Evolutionary conservation across 805 yeast species (phyloP), one percentile per base, ranked within the genome.

Genomic region (Maudiozyma barnettii): DNA sequence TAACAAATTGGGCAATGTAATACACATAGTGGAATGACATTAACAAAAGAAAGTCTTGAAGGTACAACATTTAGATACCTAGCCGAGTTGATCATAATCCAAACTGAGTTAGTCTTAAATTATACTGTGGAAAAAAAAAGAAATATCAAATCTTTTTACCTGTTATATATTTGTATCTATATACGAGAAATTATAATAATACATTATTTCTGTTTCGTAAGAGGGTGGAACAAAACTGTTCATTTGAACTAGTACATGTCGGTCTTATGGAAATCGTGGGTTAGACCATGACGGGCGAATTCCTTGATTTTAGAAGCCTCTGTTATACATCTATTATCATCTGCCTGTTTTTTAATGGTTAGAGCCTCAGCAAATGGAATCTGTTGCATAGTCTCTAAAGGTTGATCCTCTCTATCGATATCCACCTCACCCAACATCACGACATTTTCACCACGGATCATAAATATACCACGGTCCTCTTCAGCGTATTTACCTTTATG

Each of bases 391-490:
- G 68, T 65, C 38, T 72, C 72, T 55, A 85, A 66, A 45, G 84
- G 84, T 51, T 70, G 77, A 59, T 85, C 95, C 65, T 89, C 96
- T 52, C 71, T 76, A 60, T 87, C 95, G 51, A 88, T 84, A 65
- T 90, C 96, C 51, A 91, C 77, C 64, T 91, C 97, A 19, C 98
- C 99, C 63, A 93, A 65, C 80, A 90, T 78, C 9, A 90, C 93
- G 8, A 93, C 93, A 58, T 91, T 91, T 65, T 93, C 99, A 51
- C 99, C 99, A 67, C 99, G 83, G 38, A 93, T 82, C 69, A 93
- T 77, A 61, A 81, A 82, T 44, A 87, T 85, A 9, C 96, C 96
- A 45, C 84, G 76, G 44, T 73, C 73, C n/a, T 70, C 71, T 63
- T 91, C 96, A 8, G 85, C 95, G 61, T 81, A 91, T 52, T 75